phyloP scores from a whole-genome alignment of 257 asterid genomes.

The Nyctanthes arbortristis region DNA sequence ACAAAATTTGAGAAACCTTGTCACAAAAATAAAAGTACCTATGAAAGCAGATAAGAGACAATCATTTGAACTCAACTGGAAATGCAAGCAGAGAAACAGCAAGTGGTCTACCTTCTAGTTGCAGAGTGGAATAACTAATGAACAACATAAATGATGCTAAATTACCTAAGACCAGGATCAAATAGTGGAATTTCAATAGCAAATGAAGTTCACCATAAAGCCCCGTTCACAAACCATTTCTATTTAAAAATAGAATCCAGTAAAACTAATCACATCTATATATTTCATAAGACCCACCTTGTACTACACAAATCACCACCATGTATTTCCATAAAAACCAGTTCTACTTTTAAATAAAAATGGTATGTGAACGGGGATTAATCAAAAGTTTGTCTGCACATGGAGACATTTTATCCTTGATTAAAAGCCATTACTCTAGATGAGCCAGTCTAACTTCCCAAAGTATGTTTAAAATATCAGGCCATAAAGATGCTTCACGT shows the following conservation, averaged over 20 bases:
- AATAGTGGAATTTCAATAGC: not conserved
- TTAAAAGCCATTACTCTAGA: not conserved
- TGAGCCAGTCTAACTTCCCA: too few species aligned
- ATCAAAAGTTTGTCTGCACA: not conserved
- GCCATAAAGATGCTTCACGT: too few species aligned
- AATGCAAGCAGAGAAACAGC: not conserved
- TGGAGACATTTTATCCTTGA: not conserved
- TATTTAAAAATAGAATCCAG: too few species aligned
- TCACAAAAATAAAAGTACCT: not conserved
- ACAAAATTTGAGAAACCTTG: constrained; percentile 7
- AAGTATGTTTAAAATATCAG: too few species aligned
- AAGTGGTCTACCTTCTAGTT: not conserved
- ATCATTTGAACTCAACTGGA: not conserved
- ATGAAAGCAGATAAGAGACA: not conserved
- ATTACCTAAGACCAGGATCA: not conserved
- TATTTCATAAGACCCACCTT: too few species aligned
- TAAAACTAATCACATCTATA: too few species aligned
- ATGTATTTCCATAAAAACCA: too few species aligned
- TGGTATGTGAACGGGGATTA: too few species aligned
- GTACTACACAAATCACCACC: too few species aligned
- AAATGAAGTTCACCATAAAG: not conserved
- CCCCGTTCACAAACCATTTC: too few species aligned
- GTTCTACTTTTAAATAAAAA: too few species aligned
- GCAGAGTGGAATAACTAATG: not conserved
- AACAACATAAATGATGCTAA: not conserved